Conservation (phyloP, 805 yeast species). For the Candida awuae region DNA sequence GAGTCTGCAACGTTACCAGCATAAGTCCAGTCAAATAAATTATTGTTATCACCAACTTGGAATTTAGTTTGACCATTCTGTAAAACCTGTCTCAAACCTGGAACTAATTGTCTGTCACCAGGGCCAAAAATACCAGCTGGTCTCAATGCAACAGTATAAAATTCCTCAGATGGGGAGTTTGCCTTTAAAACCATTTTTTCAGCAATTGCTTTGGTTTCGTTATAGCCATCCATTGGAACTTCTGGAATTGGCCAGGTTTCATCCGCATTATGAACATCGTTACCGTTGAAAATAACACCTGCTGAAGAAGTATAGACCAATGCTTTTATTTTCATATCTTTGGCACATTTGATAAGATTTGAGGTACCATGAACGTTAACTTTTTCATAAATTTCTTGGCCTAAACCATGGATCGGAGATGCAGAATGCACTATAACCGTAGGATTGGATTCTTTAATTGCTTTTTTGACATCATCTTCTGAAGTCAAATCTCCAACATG, state of each 20-base stretch:
- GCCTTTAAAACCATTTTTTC: constrained; percentile 75
- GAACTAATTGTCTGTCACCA: constrained; percentile 94
- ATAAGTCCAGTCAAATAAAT: constrained; percentile 92
- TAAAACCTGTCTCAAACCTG: constrained; percentile 81
- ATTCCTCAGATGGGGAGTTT: constrained; percentile 45
- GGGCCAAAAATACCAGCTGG: constrained; percentile 99
- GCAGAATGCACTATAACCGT: constrained; percentile 89
- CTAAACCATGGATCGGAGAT: constrained; percentile 88
- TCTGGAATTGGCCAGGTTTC: constrained; percentile 91
- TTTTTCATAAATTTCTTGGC: constrained; percentile 73
- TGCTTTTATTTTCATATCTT: constrained; percentile 44
- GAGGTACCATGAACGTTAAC: constrained; percentile 89
- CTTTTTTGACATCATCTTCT: constrained; percentile 54
- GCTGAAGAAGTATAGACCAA: constrained; percentile 95
- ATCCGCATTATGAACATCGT: constrained; percentile 82
- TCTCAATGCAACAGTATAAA: constrained; percentile 78
- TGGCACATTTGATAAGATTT: constrained; percentile 60
- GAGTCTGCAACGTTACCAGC: constrained; percentile 98
- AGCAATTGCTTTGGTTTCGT: constrained; percentile 88
- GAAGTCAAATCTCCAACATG: constrained; percentile 83
- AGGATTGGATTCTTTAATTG: constrained; percentile 52
- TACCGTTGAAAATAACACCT: constrained; percentile 96
- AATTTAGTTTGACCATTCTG: constrained; percentile 79
- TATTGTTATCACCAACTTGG: constrained; percentile 91
- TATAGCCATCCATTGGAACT: constrained; percentile 92